Conservation (phyloP, 2,329 filamentous ascomycete species). For the Alternaria sp. region DNA sequence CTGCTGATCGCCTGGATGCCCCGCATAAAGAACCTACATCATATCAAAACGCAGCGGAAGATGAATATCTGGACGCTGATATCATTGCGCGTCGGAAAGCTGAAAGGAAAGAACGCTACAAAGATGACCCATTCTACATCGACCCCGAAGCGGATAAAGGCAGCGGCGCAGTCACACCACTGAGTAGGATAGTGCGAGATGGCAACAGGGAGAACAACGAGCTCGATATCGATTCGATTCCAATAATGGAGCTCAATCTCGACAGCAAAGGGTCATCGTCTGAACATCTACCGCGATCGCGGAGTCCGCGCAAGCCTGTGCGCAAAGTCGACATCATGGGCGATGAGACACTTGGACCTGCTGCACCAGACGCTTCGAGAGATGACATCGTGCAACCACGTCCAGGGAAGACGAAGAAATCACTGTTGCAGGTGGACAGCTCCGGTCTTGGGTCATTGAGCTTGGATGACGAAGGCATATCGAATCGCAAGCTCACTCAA, state of each 20-base stretch:
- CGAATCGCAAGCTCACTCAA: conserved; percentile 34
- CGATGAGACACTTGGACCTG: conserved; percentile 55
- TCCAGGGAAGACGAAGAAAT: conserved; percentile 59
- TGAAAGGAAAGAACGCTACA: conserved; percentile 81
- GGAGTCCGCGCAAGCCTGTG: conserved; percentile 40
- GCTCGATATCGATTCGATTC: conserved; percentile 91
- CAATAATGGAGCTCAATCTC: conserved; percentile 90
- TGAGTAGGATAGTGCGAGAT: conserved; percentile 72
- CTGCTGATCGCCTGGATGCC: conserved; percentile 53
- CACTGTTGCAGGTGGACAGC: conserved; percentile 83
- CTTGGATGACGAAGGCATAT: conserved; percentile 58
- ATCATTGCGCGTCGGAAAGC: conserved; percentile 75
- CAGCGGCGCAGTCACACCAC: conserved; percentile 73
- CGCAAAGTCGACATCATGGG: conserved; percentile 53
- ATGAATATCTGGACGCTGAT: conserved; percentile 71
- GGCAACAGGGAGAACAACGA: conserved; percentile 73
- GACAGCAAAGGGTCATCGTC: conserved; percentile 48
- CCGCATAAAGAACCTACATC: conserved; percentile 46
- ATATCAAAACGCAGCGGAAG: conserved; percentile 55
- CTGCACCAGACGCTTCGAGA: conserved; percentile 37
- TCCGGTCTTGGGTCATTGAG: conserved; percentile 77
- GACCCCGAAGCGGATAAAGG: conserved; percentile 54
- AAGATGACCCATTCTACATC: conserved; percentile 97
- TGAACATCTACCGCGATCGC: conserved; percentile 26
- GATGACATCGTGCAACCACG: conserved; percentile 39